Percentiles rank a stretch among this genome's conserved stretches.
Conservation (phyloP, 768 basidiomycete species). For the Pleurotus giganteus region DNA sequence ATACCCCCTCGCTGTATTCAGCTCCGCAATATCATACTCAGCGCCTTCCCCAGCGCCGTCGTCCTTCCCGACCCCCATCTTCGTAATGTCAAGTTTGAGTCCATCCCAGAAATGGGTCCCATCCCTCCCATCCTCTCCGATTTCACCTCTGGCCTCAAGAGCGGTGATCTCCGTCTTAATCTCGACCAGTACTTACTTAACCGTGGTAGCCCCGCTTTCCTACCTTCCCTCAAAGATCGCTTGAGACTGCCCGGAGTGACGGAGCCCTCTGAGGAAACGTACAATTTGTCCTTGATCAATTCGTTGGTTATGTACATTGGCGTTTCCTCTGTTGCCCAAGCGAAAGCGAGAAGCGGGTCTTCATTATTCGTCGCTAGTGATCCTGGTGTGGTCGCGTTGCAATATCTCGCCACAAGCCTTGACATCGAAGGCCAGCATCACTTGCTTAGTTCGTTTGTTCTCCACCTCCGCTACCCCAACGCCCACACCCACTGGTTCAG, state of each 20-base stretch:
- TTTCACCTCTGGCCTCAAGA: constrained; percentile 80
- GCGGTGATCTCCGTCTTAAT: constrained; percentile 70
- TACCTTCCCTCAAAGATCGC: constrained; percentile 76
- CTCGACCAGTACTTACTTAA: constrained; percentile 86
- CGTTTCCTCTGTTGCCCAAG: constrained; percentile 88
- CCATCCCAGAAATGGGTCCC: constrained; percentile 86
- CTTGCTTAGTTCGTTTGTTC: constrained; percentile 86
- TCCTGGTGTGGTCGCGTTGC: constrained; percentile 81
- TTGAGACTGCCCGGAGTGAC: constrained; percentile 50
- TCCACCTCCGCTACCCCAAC: constrained; percentile 96
- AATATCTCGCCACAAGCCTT: constrained; percentile 78
- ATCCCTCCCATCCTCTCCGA: constrained; percentile 92
- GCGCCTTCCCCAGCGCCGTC: constrained; percentile 85
- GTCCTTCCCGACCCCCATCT: constrained; percentile 86
- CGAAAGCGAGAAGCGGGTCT: constrained; percentile 80
- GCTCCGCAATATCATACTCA: constrained; percentile 93
- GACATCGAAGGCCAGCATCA: constrained; percentile 97
- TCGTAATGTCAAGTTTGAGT: constrained; percentile 68
- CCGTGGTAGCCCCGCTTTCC: constrained; percentile 69
- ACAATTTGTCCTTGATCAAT: constrained; percentile 90
- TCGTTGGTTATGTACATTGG: constrained; percentile 95
- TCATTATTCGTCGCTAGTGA: constrained; percentile 79
- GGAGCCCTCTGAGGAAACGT: constrained; percentile 54
- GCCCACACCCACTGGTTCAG: constrained; percentile 99
- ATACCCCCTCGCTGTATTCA: constrained; percentile 94